Conservation (phyloP, 345 rosid genomes). For the Brassica napus region Da-Ae NC_063443.1:14401501-14402000, state of each 20-base stretch:
- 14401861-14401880: conserved; percentile 85
- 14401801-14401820: conserved; percentile 97
- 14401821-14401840: conserved; percentile 69
- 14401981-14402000: conserved; percentile 83
- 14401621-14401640: conserved; percentile 92
- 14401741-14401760: conserved; percentile 98
- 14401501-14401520: conserved; percentile 82
- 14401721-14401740: conserved; percentile 70
- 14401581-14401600: conserved; percentile 80
- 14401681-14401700: conserved; percentile 58
- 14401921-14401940: conserved; percentile 86
- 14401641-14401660: conserved; percentile 87
- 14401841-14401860: conserved; percentile 71
- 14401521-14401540: conserved; percentile 77
- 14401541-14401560: conserved; percentile 57
- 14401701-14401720: conserved; percentile 54
- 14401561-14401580: conserved; percentile 54
- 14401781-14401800: conserved; percentile 93
- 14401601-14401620: conserved; percentile 83
- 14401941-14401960: conserved; percentile 92
- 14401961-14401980: conserved; percentile 86
- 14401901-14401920: conserved; percentile 83
- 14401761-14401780: conserved; percentile 87
- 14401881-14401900: conserved; percentile 89
- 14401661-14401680: conserved; percentile 72